Conservation (phyloP, 129 eudicot genomes). For the Flaveria sonorensis region DNA sequence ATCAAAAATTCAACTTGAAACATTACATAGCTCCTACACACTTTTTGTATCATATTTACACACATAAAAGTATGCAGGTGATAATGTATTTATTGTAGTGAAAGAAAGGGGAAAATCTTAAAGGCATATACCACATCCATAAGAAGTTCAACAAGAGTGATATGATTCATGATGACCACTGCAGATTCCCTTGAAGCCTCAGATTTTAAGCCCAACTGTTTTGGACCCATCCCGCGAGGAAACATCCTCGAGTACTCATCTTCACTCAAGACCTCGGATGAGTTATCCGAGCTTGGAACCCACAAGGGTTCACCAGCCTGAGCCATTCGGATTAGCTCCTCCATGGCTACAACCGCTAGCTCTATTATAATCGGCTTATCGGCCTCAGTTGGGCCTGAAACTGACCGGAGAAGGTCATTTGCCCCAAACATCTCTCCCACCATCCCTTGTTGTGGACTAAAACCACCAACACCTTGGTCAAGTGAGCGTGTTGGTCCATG, state of each 20-base stretch:
- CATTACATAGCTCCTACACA: neutral
- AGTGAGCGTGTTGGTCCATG: conserved; percentile 66
- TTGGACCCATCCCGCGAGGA: conserved; percentile 93
- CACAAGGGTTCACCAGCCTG: conserved; percentile 88
- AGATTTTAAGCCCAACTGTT: conserved; percentile 71
- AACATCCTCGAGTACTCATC: conserved; percentile 80
- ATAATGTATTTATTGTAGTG: neutral
- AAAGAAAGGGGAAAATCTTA: neutral
- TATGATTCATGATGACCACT: conserved; percentile 95
- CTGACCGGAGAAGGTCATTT: conserved; percentile 72
- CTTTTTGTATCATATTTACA: conserved; percentile 1
- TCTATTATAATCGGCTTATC: conserved; percentile 88
- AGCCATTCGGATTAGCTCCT: conserved; percentile 86
- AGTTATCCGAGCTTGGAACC: conserved; percentile 63
- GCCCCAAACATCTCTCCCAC: conserved; percentile 76
- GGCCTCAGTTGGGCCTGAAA: conserved; percentile 83
- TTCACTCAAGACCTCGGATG: conserved; percentile 65
- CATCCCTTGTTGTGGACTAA: conserved; percentile 59
- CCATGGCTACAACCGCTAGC: conserved; percentile 98
- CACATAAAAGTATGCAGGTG: neutral
- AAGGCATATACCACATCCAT: conserved; percentile 79
- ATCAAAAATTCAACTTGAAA: neutral
- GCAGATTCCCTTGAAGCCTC: conserved; percentile 91
- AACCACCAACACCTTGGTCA: conserved; percentile 68
- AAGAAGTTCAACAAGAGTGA: conserved; percentile 82